Percentiles rank a stretch among this genome's conserved stretches.
These are phyloP conservation scores for Pelargonium australe DNA, from an alignment of 441 rosid genomes.

Conservation along the genomic window DNA sequence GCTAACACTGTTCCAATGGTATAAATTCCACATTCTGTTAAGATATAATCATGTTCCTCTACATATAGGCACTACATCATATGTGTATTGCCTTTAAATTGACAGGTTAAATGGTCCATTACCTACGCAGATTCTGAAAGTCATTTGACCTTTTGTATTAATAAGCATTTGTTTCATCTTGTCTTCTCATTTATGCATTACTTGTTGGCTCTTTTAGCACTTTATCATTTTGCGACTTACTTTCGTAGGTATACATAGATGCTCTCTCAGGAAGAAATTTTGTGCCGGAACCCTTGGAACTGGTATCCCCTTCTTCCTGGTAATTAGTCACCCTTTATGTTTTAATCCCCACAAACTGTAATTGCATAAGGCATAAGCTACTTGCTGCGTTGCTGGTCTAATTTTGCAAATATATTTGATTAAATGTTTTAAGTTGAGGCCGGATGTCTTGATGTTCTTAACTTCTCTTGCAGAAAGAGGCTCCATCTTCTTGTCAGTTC, in stretches of 20 bases:
- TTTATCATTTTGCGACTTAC: constrained; percentile 14
- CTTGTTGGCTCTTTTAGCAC: background rate
- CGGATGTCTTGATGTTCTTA: constrained; percentile 5
- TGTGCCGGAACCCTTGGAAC: constrained; percentile 46
- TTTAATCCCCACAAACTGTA: constrained; percentile 4
- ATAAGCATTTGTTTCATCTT: background rate
- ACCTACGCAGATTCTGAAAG: background rate
- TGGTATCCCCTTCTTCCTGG: constrained; percentile 84
- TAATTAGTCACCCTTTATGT: constrained; percentile 45
- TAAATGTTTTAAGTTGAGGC: background rate
- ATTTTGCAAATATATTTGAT: background rate
- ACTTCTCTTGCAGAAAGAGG: constrained; percentile 53
- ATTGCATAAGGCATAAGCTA: background rate
- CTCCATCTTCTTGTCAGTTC: constrained; percentile 53
- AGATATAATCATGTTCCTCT: background rate
- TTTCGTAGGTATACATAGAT: constrained; percentile 46
- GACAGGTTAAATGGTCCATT: background rate
- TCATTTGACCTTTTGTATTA: background rate
- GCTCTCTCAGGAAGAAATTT: constrained; percentile 34
- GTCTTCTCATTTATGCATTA: background rate
- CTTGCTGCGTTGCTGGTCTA: background rate
- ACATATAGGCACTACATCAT: background rate
- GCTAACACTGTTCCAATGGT: constrained; percentile 48
- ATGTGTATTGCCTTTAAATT: background rate
- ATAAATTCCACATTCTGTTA: constrained; percentile 17